phyloP scores from a whole-genome alignment of 2,329 filamentous ascomycete genomes.

The Epichloe sylvatica region DNA sequence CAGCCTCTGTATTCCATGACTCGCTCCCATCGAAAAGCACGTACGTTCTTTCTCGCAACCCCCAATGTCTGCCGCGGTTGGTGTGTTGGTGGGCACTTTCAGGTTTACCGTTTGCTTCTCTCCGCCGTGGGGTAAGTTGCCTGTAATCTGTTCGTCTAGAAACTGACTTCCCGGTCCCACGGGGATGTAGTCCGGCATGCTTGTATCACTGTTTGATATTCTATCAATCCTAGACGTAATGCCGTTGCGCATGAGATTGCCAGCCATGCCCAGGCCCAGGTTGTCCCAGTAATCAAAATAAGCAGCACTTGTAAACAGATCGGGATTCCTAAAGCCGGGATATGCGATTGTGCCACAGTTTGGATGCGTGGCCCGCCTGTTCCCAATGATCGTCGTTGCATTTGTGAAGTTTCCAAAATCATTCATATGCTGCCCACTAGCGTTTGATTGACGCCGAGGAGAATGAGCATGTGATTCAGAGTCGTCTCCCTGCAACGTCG shows the following conservation, averaged over 20 bases:
- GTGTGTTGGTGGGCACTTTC: slow-evolving; percentile 30
- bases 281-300: slow-evolving; percentile 17
- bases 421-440: neutral
- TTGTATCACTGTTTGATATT: slow-evolving; percentile 24
- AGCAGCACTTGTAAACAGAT: slow-evolving; percentile 12
- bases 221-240: slow-evolving; percentile 6
- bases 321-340: slow-evolving; percentile 3
- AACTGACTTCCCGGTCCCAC: slow-evolving; percentile 4
- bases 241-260: slow-evolving; percentile 6
- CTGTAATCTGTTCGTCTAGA: slow-evolving; percentile 5
- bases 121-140: slow-evolving; percentile 20
- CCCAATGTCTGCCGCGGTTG: slow-evolving; percentile 15
- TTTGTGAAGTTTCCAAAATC: neutral
- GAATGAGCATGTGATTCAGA: slow-evolving; percentile 50
- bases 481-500: slow-evolving; percentile 29
- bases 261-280: slow-evolving; percentile 8
- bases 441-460: slow-evolving; percentile 28
- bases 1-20: no score
- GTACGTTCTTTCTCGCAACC: slow-evolving; percentile 10
- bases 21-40: neutral
- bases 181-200: slow-evolving; percentile 28
- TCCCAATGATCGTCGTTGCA: neutral
- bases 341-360: neutral
- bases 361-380: slow-evolving; percentile 7
- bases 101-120: slow-evolving; percentile 12